Conservation (phyloP, 768 basidiomycete genomes). For the Tubosaeta sp. region DNA sequence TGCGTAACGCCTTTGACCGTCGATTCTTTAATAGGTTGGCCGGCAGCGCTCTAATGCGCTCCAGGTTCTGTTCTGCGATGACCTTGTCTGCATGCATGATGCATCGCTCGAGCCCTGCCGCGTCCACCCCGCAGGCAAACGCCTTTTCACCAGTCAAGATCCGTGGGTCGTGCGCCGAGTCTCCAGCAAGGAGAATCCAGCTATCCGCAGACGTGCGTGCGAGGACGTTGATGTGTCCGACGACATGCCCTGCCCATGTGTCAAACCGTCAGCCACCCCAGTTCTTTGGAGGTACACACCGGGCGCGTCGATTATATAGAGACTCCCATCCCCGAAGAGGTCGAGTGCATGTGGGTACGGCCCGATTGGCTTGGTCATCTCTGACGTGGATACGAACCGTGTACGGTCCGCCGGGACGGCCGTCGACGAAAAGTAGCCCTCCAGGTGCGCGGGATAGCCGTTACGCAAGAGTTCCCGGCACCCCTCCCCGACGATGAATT, state of each 20-base stretch:
- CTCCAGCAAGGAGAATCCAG: slow-evolving; percentile 55
- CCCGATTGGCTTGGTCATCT: slow-evolving; percentile 38
- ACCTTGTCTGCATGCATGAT: slow-evolving; percentile 40
- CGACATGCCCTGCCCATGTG: slow-evolving; percentile 38
- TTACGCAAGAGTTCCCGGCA: slow-evolving; percentile 32
- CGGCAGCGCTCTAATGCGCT: slow-evolving; percentile 36
- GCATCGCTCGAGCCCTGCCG: slow-evolving; percentile 31
- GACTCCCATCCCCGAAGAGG: slow-evolving; percentile 53
- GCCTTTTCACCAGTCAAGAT: slow-evolving; percentile 43
- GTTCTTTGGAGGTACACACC: slow-evolving; percentile 18
- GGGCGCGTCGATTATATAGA: slow-evolving; percentile 55
- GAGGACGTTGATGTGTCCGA: slow-evolving; percentile 52
- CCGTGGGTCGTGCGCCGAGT: slow-evolving; percentile 53
- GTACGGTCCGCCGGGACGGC: slow-evolving; percentile 39
- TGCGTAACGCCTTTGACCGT: no score
- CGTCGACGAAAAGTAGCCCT: slow-evolving; percentile 28
- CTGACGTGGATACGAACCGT: slow-evolving; percentile 31
- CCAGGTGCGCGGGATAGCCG: slow-evolving; percentile 42
- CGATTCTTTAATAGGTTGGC: slow-evolving; percentile 13
- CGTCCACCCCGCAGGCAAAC: slow-evolving; percentile 30
- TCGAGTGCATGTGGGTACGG: slow-evolving; percentile 50
- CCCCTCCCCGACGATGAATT: slow-evolving; percentile 45
- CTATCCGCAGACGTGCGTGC: slow-evolving; percentile 49
- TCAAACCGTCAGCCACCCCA: background rate
- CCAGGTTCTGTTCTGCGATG: slow-evolving; percentile 40